These are phyloP conservation scores for Citrus mangshanensis DNA, from an alignment of 345 rosid species.

Conservation along the genomic window DNA sequence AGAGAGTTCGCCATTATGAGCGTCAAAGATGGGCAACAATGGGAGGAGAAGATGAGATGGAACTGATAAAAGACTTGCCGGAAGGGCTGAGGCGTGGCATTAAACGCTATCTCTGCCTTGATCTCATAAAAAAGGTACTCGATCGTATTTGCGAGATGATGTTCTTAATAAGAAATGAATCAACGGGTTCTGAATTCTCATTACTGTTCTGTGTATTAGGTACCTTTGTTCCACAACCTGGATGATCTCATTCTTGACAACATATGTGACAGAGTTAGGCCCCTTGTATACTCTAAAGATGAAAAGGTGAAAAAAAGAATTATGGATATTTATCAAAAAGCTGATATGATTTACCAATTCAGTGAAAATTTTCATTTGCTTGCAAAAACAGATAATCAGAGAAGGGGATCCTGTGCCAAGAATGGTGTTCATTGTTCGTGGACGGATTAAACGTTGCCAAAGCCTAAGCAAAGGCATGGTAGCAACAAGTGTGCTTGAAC, in stretches of 20 bases:
- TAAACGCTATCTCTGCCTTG: conserved; percentile 78
- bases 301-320: conserved; percentile 56
- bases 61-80: conserved; percentile 70
- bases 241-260: conserved; percentile 88
- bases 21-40: conserved; percentile 63
- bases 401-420: conserved; percentile 93
- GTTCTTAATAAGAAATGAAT: background rate
- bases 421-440: conserved; percentile 67
- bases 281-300: conserved; percentile 70
- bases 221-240: conserved; percentile 74
- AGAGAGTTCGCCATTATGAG: conserved; percentile 75
- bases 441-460: conserved; percentile 59
- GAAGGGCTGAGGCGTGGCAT: conserved; percentile 87
- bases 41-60: conserved; percentile 85
- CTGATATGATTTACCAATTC: background rate
- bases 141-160: background rate
- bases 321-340: too few relatives aligned
- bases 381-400: conserved; percentile 58
- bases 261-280: conserved; percentile 81
- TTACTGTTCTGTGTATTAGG: conserved; percentile 31
- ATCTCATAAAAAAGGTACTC: conserved; percentile 74
- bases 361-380: background rate
- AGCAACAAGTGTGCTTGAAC: conserved; percentile 64
- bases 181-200: background rate
- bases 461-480: conserved; percentile 69